phyloP scores from a whole-genome alignment of 768 basidiomycete species.

The Tubosaeta sp. region DNA sequence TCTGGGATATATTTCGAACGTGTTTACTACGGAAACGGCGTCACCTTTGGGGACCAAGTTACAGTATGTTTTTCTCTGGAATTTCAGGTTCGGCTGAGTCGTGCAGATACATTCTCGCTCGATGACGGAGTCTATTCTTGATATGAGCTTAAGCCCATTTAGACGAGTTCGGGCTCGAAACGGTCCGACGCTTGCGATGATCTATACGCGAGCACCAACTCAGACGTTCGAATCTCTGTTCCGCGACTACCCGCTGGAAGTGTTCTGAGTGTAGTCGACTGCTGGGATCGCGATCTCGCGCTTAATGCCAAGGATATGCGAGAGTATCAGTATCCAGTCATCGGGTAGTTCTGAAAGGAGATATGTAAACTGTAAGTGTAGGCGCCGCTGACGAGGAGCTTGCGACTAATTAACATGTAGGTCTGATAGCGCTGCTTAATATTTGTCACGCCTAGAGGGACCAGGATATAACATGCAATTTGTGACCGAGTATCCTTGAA shows the following conservation, averaged over 20 bases:
- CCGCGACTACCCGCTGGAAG: slow-evolving; percentile 72
- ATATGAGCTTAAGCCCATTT: slow-evolving; percentile 63
- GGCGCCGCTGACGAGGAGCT: neutral
- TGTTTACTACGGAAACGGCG: slow-evolving; percentile 73
- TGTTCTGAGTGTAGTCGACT: slow-evolving; percentile 76
- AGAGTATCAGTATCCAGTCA: slow-evolving; percentile 66
- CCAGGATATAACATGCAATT: slow-evolving; percentile 33
- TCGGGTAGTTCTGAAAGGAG: slow-evolving; percentile 53
- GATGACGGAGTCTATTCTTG: slow-evolving; percentile 76
- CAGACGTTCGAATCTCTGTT: slow-evolving; percentile 80
- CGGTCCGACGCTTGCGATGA: slow-evolving; percentile 58
- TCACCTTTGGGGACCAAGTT: slow-evolving; percentile 48
- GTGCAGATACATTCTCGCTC: slow-evolving; percentile 60
- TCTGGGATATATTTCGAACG: slow-evolving; percentile 86
- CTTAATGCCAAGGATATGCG: slow-evolving; percentile 60
- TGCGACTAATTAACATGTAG: slow-evolving; percentile 37
- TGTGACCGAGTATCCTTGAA: too few relatives aligned
- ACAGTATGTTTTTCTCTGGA: slow-evolving; percentile 36
- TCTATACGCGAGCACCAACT: slow-evolving; percentile 58
- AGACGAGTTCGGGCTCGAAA: slow-evolving; percentile 42
- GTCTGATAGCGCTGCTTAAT: slow-evolving; percentile 72
- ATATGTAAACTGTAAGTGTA: slow-evolving; percentile 61
- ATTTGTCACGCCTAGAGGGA: slow-evolving; percentile 78
- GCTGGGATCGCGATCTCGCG: slow-evolving; percentile 63
- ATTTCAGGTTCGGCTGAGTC: slow-evolving; percentile 2